phyloP scores from a whole-genome alignment of 2,329 filamentous ascomycete species.

The Phyllosticta citriasiana region DNA sequence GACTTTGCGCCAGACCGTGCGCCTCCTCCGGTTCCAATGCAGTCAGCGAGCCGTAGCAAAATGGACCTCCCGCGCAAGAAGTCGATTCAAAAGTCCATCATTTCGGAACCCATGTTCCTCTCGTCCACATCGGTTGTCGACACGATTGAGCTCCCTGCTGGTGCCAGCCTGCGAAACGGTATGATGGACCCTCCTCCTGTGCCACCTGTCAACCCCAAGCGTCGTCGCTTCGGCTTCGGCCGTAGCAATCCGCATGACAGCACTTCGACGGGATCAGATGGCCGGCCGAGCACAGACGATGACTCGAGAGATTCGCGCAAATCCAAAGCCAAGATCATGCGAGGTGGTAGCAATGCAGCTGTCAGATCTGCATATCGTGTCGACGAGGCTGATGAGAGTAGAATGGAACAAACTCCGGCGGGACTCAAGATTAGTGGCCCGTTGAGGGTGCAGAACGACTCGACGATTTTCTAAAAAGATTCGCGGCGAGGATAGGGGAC shows the following conservation, averaged over 20 bases:
- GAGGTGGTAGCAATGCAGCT: neutral
- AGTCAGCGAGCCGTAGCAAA: constrained; percentile 20
- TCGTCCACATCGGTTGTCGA: constrained; percentile 49
- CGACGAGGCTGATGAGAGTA: neutral
- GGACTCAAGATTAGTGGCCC: neutral
- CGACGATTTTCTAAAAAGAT: neutral
- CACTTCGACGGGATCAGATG: constrained; percentile 2
- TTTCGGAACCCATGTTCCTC: constrained; percentile 49
- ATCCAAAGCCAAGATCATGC: neutral
- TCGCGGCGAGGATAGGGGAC: neutral
- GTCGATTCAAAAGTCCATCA: constrained; percentile 49
- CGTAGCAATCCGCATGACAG: constrained; percentile 25
- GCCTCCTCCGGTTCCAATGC: constrained; percentile 21
- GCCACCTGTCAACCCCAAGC: constrained; percentile 50
- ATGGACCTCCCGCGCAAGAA: constrained; percentile 38
- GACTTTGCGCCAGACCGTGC: neutral
- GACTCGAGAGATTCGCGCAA: neutral
- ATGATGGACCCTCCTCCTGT: constrained; percentile 41
- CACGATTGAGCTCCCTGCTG: constrained; percentile 46
- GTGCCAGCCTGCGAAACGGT: constrained; percentile 45
- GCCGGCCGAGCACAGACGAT: constrained; percentile 5
- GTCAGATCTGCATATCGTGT: neutral
- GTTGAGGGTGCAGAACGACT: neutral
- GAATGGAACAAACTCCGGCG: neutral
- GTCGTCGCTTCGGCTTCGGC: constrained; percentile 39